These are phyloP conservation scores for Candida schatavii DNA, from an alignment of 805 yeast species.

Conservation along the genomic window DNA sequence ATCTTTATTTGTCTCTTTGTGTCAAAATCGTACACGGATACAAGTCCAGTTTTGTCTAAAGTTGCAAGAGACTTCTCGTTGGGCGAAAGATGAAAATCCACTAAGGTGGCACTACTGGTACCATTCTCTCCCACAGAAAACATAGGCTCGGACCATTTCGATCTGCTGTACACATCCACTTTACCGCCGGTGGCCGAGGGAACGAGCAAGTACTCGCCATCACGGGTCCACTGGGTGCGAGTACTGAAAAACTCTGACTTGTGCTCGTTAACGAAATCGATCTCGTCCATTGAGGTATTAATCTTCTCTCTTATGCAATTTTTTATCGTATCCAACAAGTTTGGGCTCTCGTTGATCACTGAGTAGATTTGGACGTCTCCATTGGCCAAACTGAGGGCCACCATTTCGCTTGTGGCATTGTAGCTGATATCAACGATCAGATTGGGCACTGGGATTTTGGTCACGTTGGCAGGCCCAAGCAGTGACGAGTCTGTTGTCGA, in stretches of 20 bases:
- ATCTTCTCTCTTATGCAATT: conserved; percentile 39
- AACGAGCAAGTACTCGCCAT: conserved; percentile 66
- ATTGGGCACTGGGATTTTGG: conserved; percentile 43
- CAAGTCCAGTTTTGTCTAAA: conserved; percentile 26
- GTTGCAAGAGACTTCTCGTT: conserved; percentile 55
- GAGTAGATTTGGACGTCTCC: conserved; percentile 59
- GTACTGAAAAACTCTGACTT: conserved; percentile 47
- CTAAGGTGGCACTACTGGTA: conserved; percentile 24
- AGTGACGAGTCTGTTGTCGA: conserved; percentile 20
- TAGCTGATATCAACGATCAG: conserved; percentile 57
- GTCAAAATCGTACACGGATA: conserved; percentile 50
- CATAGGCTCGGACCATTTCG: conserved; percentile 15
- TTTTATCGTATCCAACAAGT: conserved; percentile 43
- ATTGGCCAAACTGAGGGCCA: conserved; percentile 56
- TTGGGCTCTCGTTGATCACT: conserved; percentile 54
- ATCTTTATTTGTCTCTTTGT: conserved; percentile 25
- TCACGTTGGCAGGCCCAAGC: too few species aligned
- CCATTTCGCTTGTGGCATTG: conserved; percentile 52
- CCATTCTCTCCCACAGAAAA: conserved; percentile 11
- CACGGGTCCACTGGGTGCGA: conserved; percentile 65
- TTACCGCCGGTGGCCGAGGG: conserved; percentile 42
- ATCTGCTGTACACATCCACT: conserved; percentile 45
- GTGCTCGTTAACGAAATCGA: conserved; percentile 42
- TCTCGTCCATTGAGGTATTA: conserved; percentile 27
- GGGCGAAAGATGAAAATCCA: conserved; percentile 60